phyloP scores from a whole-genome alignment of 2,329 filamentous ascomycete species.

The Nemania sp. region DNA sequence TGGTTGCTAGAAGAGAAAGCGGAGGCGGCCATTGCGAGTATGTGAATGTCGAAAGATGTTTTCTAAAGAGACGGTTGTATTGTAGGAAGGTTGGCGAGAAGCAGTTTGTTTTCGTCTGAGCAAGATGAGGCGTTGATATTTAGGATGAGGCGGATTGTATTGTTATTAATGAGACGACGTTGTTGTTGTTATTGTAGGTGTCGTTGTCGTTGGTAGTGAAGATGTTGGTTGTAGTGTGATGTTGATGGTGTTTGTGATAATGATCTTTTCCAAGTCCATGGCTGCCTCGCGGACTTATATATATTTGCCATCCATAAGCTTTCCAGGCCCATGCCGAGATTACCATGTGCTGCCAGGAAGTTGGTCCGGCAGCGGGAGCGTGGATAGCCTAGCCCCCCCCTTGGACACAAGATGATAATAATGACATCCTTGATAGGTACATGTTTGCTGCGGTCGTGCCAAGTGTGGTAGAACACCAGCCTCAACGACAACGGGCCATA shows the following conservation, averaged over 20 bases:
- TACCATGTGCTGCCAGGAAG: conserved; percentile 7
- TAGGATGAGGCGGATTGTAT: conserved; percentile 10
- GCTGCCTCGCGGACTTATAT: conserved; percentile 23
- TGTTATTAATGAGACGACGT: background rate
- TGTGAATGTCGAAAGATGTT: conserved; percentile 17
- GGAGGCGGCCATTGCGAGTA: conserved; percentile 44
- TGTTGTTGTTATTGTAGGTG: conserved; percentile 11
- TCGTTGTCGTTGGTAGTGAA: conserved; percentile 7
- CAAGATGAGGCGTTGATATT: conserved; percentile 1
- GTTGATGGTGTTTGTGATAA: conserved; percentile 35
- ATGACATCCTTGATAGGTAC: conserved; percentile 17
- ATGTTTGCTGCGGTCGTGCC: conserved; percentile 25
- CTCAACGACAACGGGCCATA: conserved; percentile 13
- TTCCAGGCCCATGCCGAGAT: conserved; percentile 15
- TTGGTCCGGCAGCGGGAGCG: conserved; percentile 22
- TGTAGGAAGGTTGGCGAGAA: conserved; percentile 3
- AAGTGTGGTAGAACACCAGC: conserved; percentile 22
- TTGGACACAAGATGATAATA: background rate
- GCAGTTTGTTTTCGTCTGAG: conserved; percentile 10
- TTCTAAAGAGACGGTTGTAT: conserved; percentile 9
- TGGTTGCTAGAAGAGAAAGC: conserved; percentile 38
- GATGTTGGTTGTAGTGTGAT: conserved; percentile 15
- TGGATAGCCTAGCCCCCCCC: no score
- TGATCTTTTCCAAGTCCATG: conserved; percentile 16
- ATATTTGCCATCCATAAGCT: conserved; percentile 18